Base-by-base conservation (phyloP, 192 early-diverging fungal species). In the Phlyctochytrium planicorne region DNA sequence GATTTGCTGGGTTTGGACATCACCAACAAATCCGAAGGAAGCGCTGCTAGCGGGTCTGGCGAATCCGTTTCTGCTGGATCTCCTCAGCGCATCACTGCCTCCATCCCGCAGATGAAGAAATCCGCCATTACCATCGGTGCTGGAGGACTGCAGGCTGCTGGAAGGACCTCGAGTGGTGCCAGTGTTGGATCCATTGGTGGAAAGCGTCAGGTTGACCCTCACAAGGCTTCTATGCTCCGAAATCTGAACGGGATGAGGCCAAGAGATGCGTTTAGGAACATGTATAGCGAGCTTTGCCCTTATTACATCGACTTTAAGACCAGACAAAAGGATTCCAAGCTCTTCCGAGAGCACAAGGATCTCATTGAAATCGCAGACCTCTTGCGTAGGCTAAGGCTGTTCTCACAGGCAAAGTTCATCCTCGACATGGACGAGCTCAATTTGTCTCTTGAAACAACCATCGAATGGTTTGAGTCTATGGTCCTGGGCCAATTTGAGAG, bases 381-480 rank as follows among this genome's bases (percentile, higher is more conserved):
- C 60, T 74, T 93, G 59, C 77, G 73, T 30, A 62, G 80, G 3
- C 68, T 93, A 50, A 66, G 37, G 68, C 77, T 23, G 61, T 91
- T 83, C 79, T 80, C 33, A 63, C 80, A 66, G 64, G 84, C 67
- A 30, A 79, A 76, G 65, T 89, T 72, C 76, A 66, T 84, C n/a
- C 60, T 77, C 0, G 83, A 91, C 62, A 79, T 69, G 31, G 84
- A 85, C 36, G 76, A 91, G 64, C 87, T 90, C 74, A 74, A 75
- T 30, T 82, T 80, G 33, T 71, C 77, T 12, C 64, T 91, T 1
- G 79, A 84, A n/a, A 87, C 85, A 0, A 84, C 87, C 17, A 84
- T 88, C 50, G 87, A 91, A 68, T 93, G 91, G 74, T 93, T 90
- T 75, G 91, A 91, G 74, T 88, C 82, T 31, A 82, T 86, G 29